Evolutionary conservation across 345 rosid genomes (phyloP), one percentile per base, ranked within the genome.

Genomic region (Populus tremula): DNA sequence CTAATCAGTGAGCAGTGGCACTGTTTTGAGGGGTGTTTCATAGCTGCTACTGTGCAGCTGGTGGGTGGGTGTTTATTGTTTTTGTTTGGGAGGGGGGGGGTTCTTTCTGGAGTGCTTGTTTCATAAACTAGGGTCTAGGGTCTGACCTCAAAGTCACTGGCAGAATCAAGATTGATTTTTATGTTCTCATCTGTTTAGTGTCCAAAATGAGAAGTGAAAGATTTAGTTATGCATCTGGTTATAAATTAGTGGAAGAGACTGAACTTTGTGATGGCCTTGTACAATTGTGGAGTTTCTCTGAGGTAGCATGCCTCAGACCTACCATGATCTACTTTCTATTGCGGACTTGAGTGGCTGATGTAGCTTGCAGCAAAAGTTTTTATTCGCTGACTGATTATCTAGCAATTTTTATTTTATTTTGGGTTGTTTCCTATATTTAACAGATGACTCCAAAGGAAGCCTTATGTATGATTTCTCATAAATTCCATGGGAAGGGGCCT

Each of bases 381-480:
- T 43, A 16, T 31, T 1, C 16, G 25, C 62, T 31, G 50, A 74
- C 14, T 9, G 27, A 33, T 25, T 38, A 1, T 73, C 43, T 23
- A 43, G 25, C 25, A 6, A 16, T 7, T 27, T 29, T 59, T 49
- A n/a, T n/a, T 11, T 33, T 36, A 23, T 23, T 53, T 16, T 68
- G 50, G 61, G 5, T 72, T 68, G 50, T 77, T 63, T 75, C 4
- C 20, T 50, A 35, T 75, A 69, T 78, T 70, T 12, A 70, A 80
- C 91, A 94, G 98, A 64, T 96, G 75, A 96, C 99, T 70, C 98
- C 97, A 12, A 94, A 94, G 82, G 99, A 96, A 84, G 94, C 97
- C 31, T 96, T 96, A 54, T 85, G 98, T 62, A 70, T 70, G 66
- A 80, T 92, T 81, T 96, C 99, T 75, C 99, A 96, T 84, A 94